Conservation (phyloP, 306 rosid species). For the Cicer pinnatifidum region DNA sequence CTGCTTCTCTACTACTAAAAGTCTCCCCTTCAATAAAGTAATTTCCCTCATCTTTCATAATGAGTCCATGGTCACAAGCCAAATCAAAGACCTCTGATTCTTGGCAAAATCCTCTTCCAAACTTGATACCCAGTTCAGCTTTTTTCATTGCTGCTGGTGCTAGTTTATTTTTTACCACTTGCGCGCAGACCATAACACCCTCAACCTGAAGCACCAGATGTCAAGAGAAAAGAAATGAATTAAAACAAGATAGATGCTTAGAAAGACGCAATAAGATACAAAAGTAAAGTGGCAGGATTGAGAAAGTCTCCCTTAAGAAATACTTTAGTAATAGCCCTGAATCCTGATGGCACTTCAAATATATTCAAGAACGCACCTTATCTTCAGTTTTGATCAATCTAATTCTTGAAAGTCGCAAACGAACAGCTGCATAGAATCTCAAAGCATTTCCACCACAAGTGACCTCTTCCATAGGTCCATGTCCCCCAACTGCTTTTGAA, state of each 20-base stretch:
- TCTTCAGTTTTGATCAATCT: conserved; percentile 64
- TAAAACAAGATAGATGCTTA: background rate
- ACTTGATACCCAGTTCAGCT: conserved; percentile 67
- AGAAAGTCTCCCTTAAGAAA: conserved; percentile 17
- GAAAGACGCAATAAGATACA: conserved; percentile 6
- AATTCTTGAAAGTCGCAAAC: conserved; percentile 68
- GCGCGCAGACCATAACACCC: conserved; percentile 61
- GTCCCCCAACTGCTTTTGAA: conserved; percentile 50
- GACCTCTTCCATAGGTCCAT: conserved; percentile 65
- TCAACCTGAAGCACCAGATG: conserved; percentile 56
- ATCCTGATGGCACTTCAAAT: conserved; percentile 13
- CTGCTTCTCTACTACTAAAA: conserved; percentile 56
- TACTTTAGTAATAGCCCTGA: conserved; percentile 18
- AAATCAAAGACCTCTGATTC: conserved; percentile 75
- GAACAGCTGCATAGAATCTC: conserved; percentile 80
- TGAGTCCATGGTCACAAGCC: conserved; percentile 74
- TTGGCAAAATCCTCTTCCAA: conserved; percentile 74
- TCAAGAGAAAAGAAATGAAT: conserved; percentile 18
- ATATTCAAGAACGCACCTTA: conserved; percentile 52
- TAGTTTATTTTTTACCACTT: conserved; percentile 81
- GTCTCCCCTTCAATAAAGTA: conserved; percentile 59
- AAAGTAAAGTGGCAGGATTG: conserved; percentile 2
- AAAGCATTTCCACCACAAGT: conserved; percentile 95
- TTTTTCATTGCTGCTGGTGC: conserved; percentile 69
- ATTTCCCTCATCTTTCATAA: conserved; percentile 58